phyloP scores from a whole-genome alignment of 306 rosid species.

The Elaeagnus macrophylla region DNA sequence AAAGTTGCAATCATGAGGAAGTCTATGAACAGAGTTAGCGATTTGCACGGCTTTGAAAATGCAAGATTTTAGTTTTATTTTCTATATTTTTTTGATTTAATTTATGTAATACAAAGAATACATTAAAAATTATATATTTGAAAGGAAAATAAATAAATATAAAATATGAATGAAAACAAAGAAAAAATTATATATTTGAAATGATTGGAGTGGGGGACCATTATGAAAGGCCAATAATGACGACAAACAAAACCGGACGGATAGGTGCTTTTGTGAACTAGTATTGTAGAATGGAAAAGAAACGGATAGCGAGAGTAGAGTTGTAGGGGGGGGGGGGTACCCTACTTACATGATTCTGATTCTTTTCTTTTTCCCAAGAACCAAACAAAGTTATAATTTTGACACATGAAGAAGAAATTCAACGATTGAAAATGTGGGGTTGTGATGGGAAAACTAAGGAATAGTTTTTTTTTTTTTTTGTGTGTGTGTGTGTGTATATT shows the following conservation, averaged over 20 bases:
- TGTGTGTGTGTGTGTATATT: too few relatives aligned
- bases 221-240: constrained; percentile 37
- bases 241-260: constrained; percentile 51
- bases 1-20: constrained; percentile 92
- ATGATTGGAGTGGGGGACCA: constrained; percentile 11
- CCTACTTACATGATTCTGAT: neutral
- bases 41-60: constrained; percentile 90
- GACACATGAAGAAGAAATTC: neutral
- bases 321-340: too few relatives aligned
- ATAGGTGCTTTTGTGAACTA: constrained; percentile 47
- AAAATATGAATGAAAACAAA: neutral
- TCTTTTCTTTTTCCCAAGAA: constrained; percentile 15
- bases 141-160: constrained; percentile 2
- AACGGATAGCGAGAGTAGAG: too few relatives aligned
- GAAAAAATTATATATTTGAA: neutral
- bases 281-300: constrained; percentile 28
- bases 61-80: constrained; percentile 73
- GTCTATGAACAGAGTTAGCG: constrained; percentile 97
- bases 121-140: constrained; percentile 5
- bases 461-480: too few relatives aligned
- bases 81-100: neutral
- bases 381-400: constrained; percentile 14
- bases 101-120: constrained; percentile 33
- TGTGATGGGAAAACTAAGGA: neutral
- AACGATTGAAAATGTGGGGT: neutral